Conservation (phyloP, 2,329 filamentous ascomycete genomes). For the Endoconidiophora polonica region DNA sequence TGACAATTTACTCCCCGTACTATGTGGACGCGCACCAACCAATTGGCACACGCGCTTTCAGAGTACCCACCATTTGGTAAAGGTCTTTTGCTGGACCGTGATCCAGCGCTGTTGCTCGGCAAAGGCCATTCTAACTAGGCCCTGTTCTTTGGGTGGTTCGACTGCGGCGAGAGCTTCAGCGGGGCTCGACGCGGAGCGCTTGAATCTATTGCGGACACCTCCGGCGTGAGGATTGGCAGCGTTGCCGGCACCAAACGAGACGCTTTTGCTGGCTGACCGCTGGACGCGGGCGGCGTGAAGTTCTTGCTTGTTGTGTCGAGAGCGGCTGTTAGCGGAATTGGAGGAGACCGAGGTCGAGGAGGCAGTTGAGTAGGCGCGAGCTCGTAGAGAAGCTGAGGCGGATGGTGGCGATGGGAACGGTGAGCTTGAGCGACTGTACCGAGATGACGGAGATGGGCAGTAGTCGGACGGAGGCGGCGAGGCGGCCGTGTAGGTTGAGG, state of each 20-base stretch:
- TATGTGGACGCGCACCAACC: background rate
- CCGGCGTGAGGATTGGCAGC: constrained; percentile 13
- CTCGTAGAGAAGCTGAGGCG: constrained; percentile 16
- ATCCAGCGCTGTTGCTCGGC: constrained; percentile 51
- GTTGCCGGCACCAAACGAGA: constrained; percentile 18
- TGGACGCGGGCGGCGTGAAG: constrained; percentile 33
- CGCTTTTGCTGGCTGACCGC: constrained; percentile 25
- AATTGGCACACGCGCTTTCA: too few species aligned
- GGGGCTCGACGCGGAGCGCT: constrained; percentile 22
- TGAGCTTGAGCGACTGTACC: constrained; percentile 7
- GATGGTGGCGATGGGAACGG: constrained; percentile 9
- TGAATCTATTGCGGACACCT: constrained; percentile 20
- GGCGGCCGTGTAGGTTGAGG: constrained; percentile 5
- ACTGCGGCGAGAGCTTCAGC: constrained; percentile 28
- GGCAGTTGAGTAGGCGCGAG: constrained; percentile 15
- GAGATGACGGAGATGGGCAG: constrained; percentile 6
- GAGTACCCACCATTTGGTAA: constrained; percentile 64
- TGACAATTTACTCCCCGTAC: too few species aligned
- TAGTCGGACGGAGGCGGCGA: constrained; percentile 8
- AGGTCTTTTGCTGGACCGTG: constrained; percentile 92
- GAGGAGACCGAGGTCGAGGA: constrained; percentile 15
- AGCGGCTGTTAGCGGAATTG: constrained; percentile 20
- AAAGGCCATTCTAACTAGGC: constrained; percentile 43
- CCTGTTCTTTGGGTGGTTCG: constrained; percentile 33
- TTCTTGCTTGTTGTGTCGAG: constrained; percentile 26